phyloP scores from a whole-genome alignment of 1,139 yeast species.

The Saccharomycopsis crataegensis region DNA sequence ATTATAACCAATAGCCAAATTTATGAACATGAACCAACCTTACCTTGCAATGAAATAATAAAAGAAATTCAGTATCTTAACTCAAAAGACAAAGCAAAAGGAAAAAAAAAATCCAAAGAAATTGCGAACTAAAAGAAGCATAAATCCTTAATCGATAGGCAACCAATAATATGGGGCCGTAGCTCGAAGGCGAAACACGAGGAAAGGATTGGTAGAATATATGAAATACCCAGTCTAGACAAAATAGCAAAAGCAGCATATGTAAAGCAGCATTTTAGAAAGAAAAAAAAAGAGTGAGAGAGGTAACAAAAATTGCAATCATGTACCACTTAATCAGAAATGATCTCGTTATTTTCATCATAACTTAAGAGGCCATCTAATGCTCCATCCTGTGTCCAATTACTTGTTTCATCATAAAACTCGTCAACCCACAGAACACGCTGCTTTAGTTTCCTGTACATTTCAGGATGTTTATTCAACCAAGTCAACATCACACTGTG shows the following conservation, averaged over 20 bases:
- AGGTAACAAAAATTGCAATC: neutral
- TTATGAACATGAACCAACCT: no score
- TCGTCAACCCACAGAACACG: constrained; percentile 2
- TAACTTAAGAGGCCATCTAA: neutral
- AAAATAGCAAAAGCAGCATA: neutral
- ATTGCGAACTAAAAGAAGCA: no score
- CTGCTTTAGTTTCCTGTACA: neutral
- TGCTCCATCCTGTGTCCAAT: neutral
- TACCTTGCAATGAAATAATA: no score
- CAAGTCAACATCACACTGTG: neutral
- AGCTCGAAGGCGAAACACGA: no score
- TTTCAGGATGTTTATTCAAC: constrained; percentile 1
- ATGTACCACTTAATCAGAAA: neutral
- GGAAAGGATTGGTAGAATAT: no score
- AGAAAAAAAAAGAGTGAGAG: neutral
- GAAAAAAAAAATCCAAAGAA: no score
- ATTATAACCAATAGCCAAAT: no score
- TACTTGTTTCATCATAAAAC: neutral
- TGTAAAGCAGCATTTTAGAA: neutral
- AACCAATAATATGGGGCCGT: no score
- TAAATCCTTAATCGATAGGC: no score
- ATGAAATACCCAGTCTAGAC: no score
- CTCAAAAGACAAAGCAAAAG: no score
- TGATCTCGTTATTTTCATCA: neutral
- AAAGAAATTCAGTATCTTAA: no score